phyloP scores from a whole-genome alignment of 805 yeast genomes.

The Metschnikowia sp. region DNA sequence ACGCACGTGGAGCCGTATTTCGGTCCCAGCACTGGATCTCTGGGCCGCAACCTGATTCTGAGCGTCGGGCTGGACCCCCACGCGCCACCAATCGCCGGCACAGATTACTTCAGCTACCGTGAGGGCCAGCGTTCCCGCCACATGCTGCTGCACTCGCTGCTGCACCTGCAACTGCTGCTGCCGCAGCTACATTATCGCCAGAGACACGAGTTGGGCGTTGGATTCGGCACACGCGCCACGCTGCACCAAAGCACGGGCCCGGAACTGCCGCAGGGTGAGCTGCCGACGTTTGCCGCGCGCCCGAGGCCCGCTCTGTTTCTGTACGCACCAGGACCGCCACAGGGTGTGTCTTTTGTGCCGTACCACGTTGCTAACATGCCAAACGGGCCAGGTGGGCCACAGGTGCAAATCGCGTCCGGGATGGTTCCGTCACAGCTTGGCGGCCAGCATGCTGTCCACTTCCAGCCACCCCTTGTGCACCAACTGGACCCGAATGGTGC shows the following conservation, averaged over 20 bases:
- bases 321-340: slow-evolving; percentile 5
- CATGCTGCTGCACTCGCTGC: slow-evolving; percentile 7
- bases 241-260: slow-evolving; percentile 8
- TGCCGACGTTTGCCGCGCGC: slow-evolving; percentile 8
- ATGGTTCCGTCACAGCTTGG: no score
- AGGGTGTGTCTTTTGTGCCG: no score
- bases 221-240: slow-evolving; percentile 4
- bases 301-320: slow-evolving; percentile 14
- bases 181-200: slow-evolving; percentile 9
- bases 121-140: slow-evolving; percentile 4
- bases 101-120: slow-evolving; percentile 11
- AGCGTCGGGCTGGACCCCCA: slow-evolving; percentile 7
- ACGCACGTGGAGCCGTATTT: not conserved
- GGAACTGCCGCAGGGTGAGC: slow-evolving; percentile 6
- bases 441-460: not conserved
- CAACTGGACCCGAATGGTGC: not conserved
- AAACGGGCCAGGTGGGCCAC: no score
- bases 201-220: slow-evolving; percentile 2
- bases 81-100: not conserved
- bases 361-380: no score
- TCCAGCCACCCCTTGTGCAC: not conserved
- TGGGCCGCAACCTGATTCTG: slow-evolving; percentile 3
- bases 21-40: slow-evolving; percentile 1
- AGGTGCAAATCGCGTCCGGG: no score
- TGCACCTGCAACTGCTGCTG: slow-evolving; percentile 9